These are phyloP conservation scores for Penicillium hordei DNA, from an alignment of 2,329 filamentous ascomycete species.

Conservation along the genomic window DNA sequence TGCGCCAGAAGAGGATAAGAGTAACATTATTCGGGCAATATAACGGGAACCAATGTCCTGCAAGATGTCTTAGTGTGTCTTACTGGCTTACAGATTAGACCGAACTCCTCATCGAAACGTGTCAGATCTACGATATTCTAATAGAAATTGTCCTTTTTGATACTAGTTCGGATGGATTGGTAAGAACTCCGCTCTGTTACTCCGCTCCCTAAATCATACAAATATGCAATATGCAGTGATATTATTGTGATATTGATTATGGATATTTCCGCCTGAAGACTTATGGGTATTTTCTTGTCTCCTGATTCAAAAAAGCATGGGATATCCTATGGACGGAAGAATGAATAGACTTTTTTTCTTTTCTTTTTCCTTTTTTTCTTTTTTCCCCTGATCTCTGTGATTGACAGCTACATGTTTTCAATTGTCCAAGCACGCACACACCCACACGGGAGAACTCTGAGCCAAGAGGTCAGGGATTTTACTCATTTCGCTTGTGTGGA, in stretches of 20 bases:
- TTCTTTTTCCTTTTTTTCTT: not conserved
- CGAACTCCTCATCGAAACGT: slow-evolving; percentile 26
- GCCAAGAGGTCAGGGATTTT: not conserved
- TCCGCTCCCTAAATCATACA: no score
- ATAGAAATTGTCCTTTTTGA: not conserved
- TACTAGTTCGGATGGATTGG: slow-evolving; percentile 1
- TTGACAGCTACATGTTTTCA: not conserved
- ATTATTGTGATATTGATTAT: not conserved
- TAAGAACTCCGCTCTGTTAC: slow-evolving; percentile 4
- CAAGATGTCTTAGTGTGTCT: not conserved
- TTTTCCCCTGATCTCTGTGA: not conserved
- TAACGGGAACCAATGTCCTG: not conserved
- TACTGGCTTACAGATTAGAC: not conserved
- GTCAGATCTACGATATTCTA: slow-evolving; percentile 19
- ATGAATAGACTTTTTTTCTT: not conserved
- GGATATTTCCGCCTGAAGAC: not conserved
- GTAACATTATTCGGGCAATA: not conserved
- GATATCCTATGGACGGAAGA: not conserved
- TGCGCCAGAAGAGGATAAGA: slow-evolving; percentile 12
- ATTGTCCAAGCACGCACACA: not conserved
- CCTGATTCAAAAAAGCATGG: not conserved
- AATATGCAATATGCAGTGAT: not conserved
- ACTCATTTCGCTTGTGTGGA: not conserved
- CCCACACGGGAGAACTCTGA: not conserved
- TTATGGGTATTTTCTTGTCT: not conserved